Conservation (phyloP, 768 basidiomycete species). For the Lentinula sp. region DNA sequence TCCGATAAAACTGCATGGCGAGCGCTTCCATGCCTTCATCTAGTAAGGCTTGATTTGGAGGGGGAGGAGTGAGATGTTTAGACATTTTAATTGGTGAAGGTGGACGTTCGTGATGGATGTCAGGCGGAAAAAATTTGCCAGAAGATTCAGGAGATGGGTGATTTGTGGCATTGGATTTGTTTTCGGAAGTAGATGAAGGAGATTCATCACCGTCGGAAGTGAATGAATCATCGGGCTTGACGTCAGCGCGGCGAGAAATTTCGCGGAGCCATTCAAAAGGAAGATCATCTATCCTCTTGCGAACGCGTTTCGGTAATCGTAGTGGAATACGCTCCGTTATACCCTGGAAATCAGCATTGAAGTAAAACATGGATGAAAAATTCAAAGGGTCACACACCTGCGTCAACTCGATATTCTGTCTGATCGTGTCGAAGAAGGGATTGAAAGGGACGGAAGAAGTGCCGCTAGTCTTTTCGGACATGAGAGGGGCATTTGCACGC, state of each 20-base stretch:
- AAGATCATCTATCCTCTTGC: conserved; percentile 60
- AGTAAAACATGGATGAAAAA: too few species aligned
- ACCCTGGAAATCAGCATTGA: conserved; percentile 26
- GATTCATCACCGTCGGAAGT: conserved; percentile 20
- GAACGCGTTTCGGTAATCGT: conserved; percentile 40
- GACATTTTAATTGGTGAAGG: neutral
- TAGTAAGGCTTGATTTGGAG: conserved; percentile 27
- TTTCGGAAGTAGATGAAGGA: conserved; percentile 16
- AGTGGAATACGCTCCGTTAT: conserved; percentile 82
- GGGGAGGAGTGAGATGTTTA: neutral
- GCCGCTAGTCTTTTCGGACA: conserved; percentile 10
- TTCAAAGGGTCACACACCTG: conserved; percentile 21
- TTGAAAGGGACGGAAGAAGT: conserved; percentile 44
- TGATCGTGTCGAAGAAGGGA: conserved; percentile 94
- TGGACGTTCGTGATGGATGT: neutral
- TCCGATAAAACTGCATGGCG: conserved; percentile 89
- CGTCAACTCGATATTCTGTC: conserved; percentile 80
- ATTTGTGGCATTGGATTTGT: neutral
- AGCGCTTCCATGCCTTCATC: conserved; percentile 75
- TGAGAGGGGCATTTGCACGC: neutral
- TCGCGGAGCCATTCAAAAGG: conserved; percentile 77
- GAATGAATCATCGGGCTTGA: conserved; percentile 19
- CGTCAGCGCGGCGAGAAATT: conserved; percentile 51
- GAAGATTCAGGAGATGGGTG: neutral
- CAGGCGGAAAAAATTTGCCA: neutral